These are phyloP conservation scores for Echinochloa phyllopogon DNA, from an alignment of 176 grass and related monocot species.

Conservation along the genomic window DNA sequence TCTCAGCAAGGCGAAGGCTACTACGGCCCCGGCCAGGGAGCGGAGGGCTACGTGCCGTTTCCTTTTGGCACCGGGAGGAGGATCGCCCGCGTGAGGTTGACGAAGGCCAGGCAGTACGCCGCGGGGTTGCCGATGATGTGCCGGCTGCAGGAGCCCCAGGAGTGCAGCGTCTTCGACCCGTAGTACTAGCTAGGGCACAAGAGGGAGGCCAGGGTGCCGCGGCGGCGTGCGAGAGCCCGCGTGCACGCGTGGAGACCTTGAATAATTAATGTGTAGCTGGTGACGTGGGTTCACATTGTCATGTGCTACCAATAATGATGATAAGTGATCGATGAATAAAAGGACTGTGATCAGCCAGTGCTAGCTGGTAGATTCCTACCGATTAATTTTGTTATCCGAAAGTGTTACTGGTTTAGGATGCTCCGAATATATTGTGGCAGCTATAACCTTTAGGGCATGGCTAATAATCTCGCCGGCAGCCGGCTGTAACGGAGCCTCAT, in stretches of 20 bases:
- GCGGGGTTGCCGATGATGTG: constrained; percentile 30
- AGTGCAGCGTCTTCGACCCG: constrained; percentile 16
- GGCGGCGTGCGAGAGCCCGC: neutral
- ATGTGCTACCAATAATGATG: neutral
- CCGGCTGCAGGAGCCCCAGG: constrained; percentile 22
- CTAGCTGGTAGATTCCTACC: neutral
- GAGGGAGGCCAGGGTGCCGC: no score
- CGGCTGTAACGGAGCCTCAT: no score
- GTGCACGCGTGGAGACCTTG: neutral
- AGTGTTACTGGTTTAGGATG: no score
- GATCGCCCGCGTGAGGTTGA: constrained; percentile 12
- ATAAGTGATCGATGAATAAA: neutral
- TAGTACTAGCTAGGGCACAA: no score
- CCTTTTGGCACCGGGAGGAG: neutral
- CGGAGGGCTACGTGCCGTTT: neutral
- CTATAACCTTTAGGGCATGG: no score
- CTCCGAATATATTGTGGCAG: no score
- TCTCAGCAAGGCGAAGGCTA: neutral
- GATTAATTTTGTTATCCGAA: no score
- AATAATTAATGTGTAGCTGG: neutral
- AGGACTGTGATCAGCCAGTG: neutral
- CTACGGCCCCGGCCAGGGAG: neutral
- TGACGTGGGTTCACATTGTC: neutral
- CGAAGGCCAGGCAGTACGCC: neutral
- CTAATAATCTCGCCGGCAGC: no score